These are phyloP conservation scores for Lunasporangiospora selenospora DNA, from an alignment of 192 early-diverging fungal species.

Conservation along the genomic window DNA sequence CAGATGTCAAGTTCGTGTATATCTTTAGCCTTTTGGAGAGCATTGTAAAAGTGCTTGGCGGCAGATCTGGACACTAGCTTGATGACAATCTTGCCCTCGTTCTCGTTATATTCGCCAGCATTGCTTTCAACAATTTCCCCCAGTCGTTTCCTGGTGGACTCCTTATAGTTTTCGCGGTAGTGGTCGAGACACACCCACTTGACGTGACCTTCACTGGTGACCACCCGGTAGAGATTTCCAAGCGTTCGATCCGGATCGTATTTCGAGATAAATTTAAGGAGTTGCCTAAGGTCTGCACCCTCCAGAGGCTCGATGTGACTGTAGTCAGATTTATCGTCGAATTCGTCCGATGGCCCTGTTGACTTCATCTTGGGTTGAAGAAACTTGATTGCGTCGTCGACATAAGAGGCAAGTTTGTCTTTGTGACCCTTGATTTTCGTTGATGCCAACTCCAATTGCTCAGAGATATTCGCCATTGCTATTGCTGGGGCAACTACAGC, in stretches of 20 bases:
- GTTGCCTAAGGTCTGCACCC: constrained; percentile 11
- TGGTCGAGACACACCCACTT: constrained; percentile 28
- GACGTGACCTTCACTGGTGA: constrained; percentile 12
- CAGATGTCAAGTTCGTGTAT: constrained; percentile 1
- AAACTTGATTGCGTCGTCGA: background rate
- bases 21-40: background rate
- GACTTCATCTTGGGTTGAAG: background rate
- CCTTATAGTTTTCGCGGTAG: constrained; percentile 10
- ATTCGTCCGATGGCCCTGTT: background rate
- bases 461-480: too few relatives aligned
- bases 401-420: too few relatives aligned
- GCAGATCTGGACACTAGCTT: background rate
- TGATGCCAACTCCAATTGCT: too few relatives aligned
- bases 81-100: background rate
- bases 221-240: constrained; percentile 13
- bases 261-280: background rate
- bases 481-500: too few relatives aligned
- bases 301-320: constrained; percentile 1
- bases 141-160: background rate
- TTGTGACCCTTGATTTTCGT: too few relatives aligned
- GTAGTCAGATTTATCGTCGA: background rate
- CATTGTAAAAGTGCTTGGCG: constrained; percentile 8
- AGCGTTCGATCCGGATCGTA: constrained; percentile 4
- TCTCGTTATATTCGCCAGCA: background rate
- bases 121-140: constrained; percentile 6